Base-by-base conservation (phyloP, 495 filamentous ascomycete genomes). In the Aspergillus sclerotioniger region DNA sequence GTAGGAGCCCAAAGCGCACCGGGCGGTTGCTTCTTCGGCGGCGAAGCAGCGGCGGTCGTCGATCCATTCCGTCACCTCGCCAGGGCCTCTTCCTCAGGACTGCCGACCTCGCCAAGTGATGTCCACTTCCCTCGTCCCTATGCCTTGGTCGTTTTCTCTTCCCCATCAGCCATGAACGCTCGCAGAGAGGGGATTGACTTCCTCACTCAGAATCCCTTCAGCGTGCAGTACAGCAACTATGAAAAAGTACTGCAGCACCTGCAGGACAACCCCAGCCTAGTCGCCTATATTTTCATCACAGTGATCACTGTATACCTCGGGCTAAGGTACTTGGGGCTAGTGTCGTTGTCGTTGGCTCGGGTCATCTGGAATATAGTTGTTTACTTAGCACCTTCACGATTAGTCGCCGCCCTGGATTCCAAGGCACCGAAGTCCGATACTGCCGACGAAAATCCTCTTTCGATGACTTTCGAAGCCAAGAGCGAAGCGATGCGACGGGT, bases 401-500 rank as follows among this genome's bases (percentile, higher is more conserved):
- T 90, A 2, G 74, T 91, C 45, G 80, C 81, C 67, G 78, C 79
- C 39, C 62, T 90, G 37, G 85, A 91, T 61, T 61, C 67, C 50
- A 68, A 69, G 62, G 68, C 62, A 43, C 70, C 61, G 55, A 64
- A 59, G 29, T 53, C 69, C 15, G 67, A 65, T 12, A 56, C 64
- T 6, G 54, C 52, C 19, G 60, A 68, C 56, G 55, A 56, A 16
- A 60, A 44, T 35, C 45, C 58, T 33, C 60, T 48, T 48, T 60
- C 51, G 51, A 71, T 67, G 66, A 65, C 51, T 10, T 69, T 67
- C 10, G 62, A 72, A 28, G 59, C 57, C 8, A 95, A 93, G 69
- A 87, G 82, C 64, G 84, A 89, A 58, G 78, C 82, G 7, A 80
- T 93, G 72, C 75, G 80, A 62, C 82, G 84, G 44, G 79, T 91